Base-by-base conservation (phyloP, 352 stramenopile genomes). In the Pythium monospermum region DNA sequence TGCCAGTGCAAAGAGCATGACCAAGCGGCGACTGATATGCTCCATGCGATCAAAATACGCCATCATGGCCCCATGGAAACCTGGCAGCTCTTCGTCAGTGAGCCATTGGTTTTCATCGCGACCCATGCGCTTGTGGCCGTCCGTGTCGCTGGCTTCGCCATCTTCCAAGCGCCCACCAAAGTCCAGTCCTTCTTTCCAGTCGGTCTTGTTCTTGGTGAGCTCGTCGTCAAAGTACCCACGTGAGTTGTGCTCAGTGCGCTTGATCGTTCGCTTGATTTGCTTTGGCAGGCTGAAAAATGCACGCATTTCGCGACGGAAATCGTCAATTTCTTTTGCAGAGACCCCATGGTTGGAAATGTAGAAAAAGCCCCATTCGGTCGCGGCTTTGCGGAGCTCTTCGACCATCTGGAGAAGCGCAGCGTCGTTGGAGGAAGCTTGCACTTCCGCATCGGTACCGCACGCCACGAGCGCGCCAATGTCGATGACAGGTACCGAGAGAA, bases 141-240 rank as follows among this genome's bases (percentile, higher is more conserved):
- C 36, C 35, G 75, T 57, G 18, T 85, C 56, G 6, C 79, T 63
- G 1, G 64, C 39, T n/a, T n/a, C n/a, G 2, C 54, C 63, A 26
- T 83, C 70, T 16, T 83, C 69, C 12, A 75, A 57, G 1, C 19
- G 63, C 1, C 71, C 71, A 15, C 63, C 60, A 40, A 76, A 75
- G 73, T 97, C 91, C 13, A 96, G 69, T 11, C 61, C 70, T 58
- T 97, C 80, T 43, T 98, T 98, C 86, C 85, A 97, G 68, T 98
- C 93, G 22, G 65, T 71, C 48, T 83, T 91, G 63, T 95, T 87
- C 71, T 98, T 98, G 33, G 93, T 98, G 27, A 98, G 68, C 59
- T 98, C 94, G 57, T 95, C 80, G 56, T 98, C 87, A 68, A 96
- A 97, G 63, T 87, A 98, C 15, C 94, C 93, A 48, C 87, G 73